Evolutionary conservation across 108 stramenopile genomes (phyloP).

Genomic region (Discostella pseudostelligera): DNA sequence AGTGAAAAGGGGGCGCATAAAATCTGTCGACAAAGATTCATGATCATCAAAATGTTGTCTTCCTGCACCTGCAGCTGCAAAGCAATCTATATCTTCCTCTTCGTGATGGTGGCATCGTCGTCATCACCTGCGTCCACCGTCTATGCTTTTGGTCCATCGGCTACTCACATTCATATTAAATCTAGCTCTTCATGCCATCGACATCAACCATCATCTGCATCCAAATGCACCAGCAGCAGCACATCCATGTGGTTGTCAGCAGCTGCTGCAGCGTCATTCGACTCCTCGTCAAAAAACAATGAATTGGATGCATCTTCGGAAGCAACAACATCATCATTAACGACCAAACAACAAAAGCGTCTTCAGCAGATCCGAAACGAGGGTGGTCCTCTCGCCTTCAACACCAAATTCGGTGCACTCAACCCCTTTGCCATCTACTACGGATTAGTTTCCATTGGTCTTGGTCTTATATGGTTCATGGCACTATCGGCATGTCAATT

Average conservation of each 20-base stretch:
- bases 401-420: slow-evolving; percentile 78
- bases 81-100: too few species aligned
- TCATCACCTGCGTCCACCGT: too few species aligned
- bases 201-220: too few species aligned
- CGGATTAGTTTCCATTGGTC: slow-evolving; percentile 60
- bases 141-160: too few species aligned
- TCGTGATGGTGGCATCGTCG: too few species aligned
- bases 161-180: too few species aligned
- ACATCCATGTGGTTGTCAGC: neutral
- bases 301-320: neutral
- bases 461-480: slow-evolving; percentile 78
- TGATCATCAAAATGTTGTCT: too few species aligned
- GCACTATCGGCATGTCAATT: slow-evolving; percentile 54
- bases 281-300: neutral
- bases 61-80: too few species aligned
- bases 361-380: slow-evolving; percentile 29
- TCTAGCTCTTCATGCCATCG: too few species aligned
- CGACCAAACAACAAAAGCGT: slow-evolving; percentile 38
- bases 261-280: slow-evolving; percentile 1
- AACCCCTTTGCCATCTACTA: slow-evolving; percentile 85
- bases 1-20: too few species aligned
- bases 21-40: too few species aligned
- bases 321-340: neutral
- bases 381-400: slow-evolving; percentile 62
- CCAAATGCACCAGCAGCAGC: too few species aligned